Conservation (phyloP, 1,284 basidiomycete genomes). For the Cryptococcus deneoformans region DNA sequence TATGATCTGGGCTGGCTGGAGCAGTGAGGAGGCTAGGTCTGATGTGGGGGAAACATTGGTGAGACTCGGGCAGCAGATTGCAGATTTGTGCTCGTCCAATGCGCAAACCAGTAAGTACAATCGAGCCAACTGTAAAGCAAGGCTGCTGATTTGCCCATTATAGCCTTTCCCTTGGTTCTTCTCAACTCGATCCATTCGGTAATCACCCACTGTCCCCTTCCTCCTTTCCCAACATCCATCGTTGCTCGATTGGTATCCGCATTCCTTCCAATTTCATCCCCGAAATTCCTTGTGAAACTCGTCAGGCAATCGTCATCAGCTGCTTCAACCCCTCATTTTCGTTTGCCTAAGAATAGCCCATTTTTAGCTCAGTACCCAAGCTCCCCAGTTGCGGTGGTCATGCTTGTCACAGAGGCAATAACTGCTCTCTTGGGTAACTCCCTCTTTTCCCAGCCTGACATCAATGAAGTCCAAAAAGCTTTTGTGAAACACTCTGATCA, state of each 20-base stretch:
- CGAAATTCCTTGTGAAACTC: slow-evolving; percentile 34
- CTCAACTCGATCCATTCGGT: slow-evolving; percentile 29
- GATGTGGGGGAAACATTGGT: slow-evolving; percentile 23
- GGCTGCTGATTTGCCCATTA: slow-evolving; percentile 1
- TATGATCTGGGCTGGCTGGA: slow-evolving; percentile 39
- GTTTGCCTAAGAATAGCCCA: slow-evolving; percentile 4
- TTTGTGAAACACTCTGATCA: slow-evolving; percentile 20
- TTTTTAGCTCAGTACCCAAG: slow-evolving; percentile 33
- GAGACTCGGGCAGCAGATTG: slow-evolving; percentile 22
- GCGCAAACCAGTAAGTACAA: slow-evolving; percentile 17
- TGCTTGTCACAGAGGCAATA: slow-evolving; percentile 33
- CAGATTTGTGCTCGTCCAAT: slow-evolving; percentile 13
- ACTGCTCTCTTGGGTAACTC: slow-evolving; percentile 36
- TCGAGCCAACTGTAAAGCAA: not conserved
- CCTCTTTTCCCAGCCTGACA: slow-evolving; percentile 20
- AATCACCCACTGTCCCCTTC: slow-evolving; percentile 28
- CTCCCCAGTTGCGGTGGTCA: slow-evolving; percentile 30
- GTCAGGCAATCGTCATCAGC: slow-evolving; percentile 22
- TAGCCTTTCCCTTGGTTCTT: slow-evolving; percentile 31
- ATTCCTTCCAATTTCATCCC: slow-evolving; percentile 21
- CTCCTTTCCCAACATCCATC: slow-evolving; percentile 15
- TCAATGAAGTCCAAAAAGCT: slow-evolving; percentile 9
- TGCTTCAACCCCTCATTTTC: slow-evolving; percentile 9
- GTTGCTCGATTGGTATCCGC: slow-evolving; percentile 17
- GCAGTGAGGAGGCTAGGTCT: slow-evolving; percentile 7